These are phyloP conservation scores for Perilla frutescens DNA, from an alignment of 257 asterid species.

Conservation along the genomic window DNA sequence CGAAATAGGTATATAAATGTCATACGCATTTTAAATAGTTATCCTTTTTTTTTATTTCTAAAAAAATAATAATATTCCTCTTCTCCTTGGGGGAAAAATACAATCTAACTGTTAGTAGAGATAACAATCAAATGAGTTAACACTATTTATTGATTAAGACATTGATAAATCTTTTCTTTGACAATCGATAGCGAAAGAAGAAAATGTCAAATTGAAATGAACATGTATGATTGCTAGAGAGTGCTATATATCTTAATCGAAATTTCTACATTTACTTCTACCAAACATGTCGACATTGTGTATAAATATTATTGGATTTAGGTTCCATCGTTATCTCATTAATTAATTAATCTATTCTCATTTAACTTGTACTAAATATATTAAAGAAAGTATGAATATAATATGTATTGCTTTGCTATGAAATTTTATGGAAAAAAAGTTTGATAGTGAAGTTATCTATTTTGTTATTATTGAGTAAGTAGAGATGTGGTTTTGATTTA, in stretches of 20 bases:
- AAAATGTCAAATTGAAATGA: not conserved
- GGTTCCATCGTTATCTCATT: not conserved
- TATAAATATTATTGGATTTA: not conserved
- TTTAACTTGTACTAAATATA: not conserved
- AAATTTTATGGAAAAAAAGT: too few relatives aligned
- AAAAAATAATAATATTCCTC: too few relatives aligned
- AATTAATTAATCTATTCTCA: not conserved
- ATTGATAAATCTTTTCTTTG: not conserved
- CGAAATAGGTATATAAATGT: too few relatives aligned
- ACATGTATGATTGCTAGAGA: not conserved
- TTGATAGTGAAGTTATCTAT: too few relatives aligned
- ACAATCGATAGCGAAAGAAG: slow-evolving; percentile 2
- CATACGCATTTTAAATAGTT: too few relatives aligned
- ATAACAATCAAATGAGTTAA: not conserved
- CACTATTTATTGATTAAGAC: not conserved
- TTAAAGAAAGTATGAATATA: not conserved
- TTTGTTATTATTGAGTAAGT: too few relatives aligned
- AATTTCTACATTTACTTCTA: not conserved
- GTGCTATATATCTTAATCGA: too few relatives aligned
- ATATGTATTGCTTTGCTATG: too few relatives aligned
- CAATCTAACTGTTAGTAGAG: not conserved
- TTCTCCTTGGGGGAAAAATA: too few relatives aligned
- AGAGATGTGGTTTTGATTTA: too few relatives aligned
- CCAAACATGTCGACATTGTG: not conserved
- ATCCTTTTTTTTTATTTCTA: too few relatives aligned